Percentiles rank a stretch among this genome's conserved stretches.
Conservation (phyloP, 352 stramenopile genomes). For the Phytophthora podocarpi region DNA sequence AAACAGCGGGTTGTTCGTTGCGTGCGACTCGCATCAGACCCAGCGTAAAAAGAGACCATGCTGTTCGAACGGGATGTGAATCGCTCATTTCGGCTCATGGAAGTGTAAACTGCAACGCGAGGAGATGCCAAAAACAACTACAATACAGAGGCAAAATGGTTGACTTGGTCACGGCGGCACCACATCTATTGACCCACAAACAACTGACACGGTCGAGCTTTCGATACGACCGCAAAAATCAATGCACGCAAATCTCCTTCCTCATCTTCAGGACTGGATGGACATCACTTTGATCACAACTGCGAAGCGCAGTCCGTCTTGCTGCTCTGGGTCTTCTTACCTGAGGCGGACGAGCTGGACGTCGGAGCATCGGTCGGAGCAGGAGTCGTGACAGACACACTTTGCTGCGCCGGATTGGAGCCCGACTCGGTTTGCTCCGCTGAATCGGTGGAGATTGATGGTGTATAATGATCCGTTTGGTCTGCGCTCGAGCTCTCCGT, state of each 20-base stretch:
- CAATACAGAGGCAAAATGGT: background rate
- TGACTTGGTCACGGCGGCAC: background rate
- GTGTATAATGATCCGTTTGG: slow-evolving; percentile 3
- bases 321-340: background rate
- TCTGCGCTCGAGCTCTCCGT: slow-evolving; percentile 10
- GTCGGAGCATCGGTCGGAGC: slow-evolving; percentile 8
- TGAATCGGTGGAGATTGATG: background rate
- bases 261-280: slow-evolving; percentile 21
- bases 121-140: too few species aligned
- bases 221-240: slow-evolving; percentile 17
- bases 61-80: slow-evolving; percentile 34
- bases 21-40: background rate
- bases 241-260: slow-evolving; percentile 23
- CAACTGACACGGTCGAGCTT: background rate
- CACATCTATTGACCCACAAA: slow-evolving; percentile 39
- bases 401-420: slow-evolving; percentile 8
- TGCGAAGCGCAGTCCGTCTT: slow-evolving; percentile 29
- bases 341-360: slow-evolving; percentile 10
- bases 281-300: slow-evolving; percentile 17
- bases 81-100: slow-evolving; percentile 32
- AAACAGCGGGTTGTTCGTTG: slow-evolving; percentile 21
- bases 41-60: slow-evolving; percentile 15
- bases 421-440: slow-evolving; percentile 13
- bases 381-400: background rate
- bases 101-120: slow-evolving; percentile 10